Percentiles rank a stretch among this genome's conserved stretches.
These are phyloP conservation scores for Penicillium crystallinum DNA, from an alignment of 495 filamentous ascomycete genomes.

Conservation along the genomic window DNA sequence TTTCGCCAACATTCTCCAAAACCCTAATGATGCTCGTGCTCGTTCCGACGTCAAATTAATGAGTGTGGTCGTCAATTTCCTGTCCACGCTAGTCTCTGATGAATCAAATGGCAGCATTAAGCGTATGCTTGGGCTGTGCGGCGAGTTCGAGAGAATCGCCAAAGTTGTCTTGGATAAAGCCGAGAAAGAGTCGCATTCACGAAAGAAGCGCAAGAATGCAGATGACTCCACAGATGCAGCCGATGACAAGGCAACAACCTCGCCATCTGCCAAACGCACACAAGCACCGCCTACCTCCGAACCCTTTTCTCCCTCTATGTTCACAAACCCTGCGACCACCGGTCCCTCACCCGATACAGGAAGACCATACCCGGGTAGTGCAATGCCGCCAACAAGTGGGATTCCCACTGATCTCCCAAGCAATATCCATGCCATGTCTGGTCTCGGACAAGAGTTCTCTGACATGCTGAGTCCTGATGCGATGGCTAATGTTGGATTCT, in stretches of 20 bases:
- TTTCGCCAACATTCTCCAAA: slow-evolving; percentile 96
- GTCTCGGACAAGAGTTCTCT: slow-evolving; percentile 34
- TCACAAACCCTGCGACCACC: slow-evolving; percentile 24
- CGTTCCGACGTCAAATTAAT: slow-evolving; percentile 86
- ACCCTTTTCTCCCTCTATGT: slow-evolving; percentile 32
- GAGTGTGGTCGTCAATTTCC: slow-evolving; percentile 86
- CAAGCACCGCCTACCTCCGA: slow-evolving; percentile 24
- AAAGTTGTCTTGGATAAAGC: slow-evolving; percentile 86
- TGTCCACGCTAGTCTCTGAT: slow-evolving; percentile 69
- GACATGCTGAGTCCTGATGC: slow-evolving; percentile 39
- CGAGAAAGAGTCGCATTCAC: slow-evolving; percentile 70
- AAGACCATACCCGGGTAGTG: slow-evolving; percentile 26
- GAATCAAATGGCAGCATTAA: slow-evolving; percentile 80
- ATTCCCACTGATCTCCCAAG: slow-evolving; percentile 22
- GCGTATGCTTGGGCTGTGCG: slow-evolving; percentile 87
- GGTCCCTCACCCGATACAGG: slow-evolving; percentile 22
- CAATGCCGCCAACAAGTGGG: slow-evolving; percentile 29
- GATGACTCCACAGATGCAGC: slow-evolving; percentile 28
- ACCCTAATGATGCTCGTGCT: slow-evolving; percentile 83
- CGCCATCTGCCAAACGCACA: slow-evolving; percentile 20
- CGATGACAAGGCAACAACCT: slow-evolving; percentile 21
- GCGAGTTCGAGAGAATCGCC: slow-evolving; percentile 93
- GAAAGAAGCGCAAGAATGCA: slow-evolving; percentile 71
- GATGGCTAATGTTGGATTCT: slow-evolving; percentile 36
- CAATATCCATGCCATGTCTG: slow-evolving; percentile 30